Conservation (phyloP, 2,329 filamentous ascomycete species). For the Exophiala lecanii-corni region DNA sequence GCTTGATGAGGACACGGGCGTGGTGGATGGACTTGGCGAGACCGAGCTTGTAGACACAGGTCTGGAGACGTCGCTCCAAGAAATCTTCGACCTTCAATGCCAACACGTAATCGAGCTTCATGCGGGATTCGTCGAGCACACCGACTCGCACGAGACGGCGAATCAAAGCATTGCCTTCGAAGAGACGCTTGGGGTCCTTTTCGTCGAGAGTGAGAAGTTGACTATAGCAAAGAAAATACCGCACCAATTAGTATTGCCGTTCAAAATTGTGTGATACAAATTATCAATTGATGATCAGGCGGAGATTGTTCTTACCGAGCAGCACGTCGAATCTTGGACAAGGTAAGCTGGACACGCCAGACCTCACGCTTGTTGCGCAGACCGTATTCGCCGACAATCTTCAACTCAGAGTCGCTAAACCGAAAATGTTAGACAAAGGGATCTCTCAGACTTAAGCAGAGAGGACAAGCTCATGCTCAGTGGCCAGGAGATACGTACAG, state of each 20-base stretch:
- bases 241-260: no score
- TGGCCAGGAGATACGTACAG: constrained; percentile 92
- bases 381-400: constrained; percentile 99
- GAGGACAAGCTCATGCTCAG: constrained; percentile 94
- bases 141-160: constrained; percentile 98
- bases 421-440: constrained; percentile 60
- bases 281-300: constrained; percentile 19
- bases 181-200: constrained; percentile 99
- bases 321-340: constrained; percentile 99
- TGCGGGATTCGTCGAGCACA: constrained; percentile 99
- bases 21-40: constrained; percentile 99
- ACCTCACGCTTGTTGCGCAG: constrained; percentile 99
- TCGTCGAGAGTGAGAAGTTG: constrained; percentile 99
- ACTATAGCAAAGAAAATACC: constrained; percentile 56
- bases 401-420: constrained; percentile 96
- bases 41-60: constrained; percentile 99
- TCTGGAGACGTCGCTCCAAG: constrained; percentile 99
- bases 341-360: constrained; percentile 98
- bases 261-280: no score
- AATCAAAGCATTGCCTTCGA: constrained; percentile 99
- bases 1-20: constrained; percentile 98
- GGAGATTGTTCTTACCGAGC: constrained; percentile 67
- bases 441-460: constrained; percentile 92
- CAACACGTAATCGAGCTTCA: constrained; percentile 99
- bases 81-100: constrained; percentile 99